Base-by-base conservation (phyloP, 495 filamentous ascomycete genomes). In the Aspergillus haitiensis region DNA sequence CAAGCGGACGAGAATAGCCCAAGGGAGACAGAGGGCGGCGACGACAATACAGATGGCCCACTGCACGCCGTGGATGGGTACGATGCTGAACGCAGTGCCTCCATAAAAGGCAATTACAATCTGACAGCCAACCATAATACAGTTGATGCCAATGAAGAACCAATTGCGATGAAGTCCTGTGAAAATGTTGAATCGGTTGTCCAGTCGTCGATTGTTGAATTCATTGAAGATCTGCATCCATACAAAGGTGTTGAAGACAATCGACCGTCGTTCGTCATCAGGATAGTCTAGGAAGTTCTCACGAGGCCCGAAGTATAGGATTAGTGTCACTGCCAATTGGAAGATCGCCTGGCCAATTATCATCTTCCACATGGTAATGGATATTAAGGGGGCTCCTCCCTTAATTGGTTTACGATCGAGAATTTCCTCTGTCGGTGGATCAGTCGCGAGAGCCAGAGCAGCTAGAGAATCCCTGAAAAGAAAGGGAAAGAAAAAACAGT, bases 151-250 rank as follows among this genome's bases (percentile, higher is more conserved):
- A 13, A 91, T 74, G 72, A 92, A 92, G 69, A 86, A 89, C 67
- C 73, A 83, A 69, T 92, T 92, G 48, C 79, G 74, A 49, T 71
- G 73, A 15, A 91, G 73, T 32, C 88, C 88, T 67, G 89, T 86
- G 63, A 92, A 87, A 37, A 92, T 88, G 72, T 92, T 92, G 76
- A 91, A 83, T 31, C 85, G 78, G 72, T 92, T 92, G 69, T 92
- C 89, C 16, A 92, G 73, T 16, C 87, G 86, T 45, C 89, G 88
- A 69, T 34, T 53, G 39, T 92, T 92, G 84, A 87, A 91, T 71
- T 90, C 84, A 72, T 92, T 93, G 75, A 92, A 93, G 59, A 93
- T 90, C 60, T 93, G 89, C 88, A 93, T 91, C 89, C 89, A 93
- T 11, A 93, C 89, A 58, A 91, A 92, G 3, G 88, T 88, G 71